Conservation (phyloP, 1,284 basidiomycete genomes). For the Leccinum pachyderme region DNA sequence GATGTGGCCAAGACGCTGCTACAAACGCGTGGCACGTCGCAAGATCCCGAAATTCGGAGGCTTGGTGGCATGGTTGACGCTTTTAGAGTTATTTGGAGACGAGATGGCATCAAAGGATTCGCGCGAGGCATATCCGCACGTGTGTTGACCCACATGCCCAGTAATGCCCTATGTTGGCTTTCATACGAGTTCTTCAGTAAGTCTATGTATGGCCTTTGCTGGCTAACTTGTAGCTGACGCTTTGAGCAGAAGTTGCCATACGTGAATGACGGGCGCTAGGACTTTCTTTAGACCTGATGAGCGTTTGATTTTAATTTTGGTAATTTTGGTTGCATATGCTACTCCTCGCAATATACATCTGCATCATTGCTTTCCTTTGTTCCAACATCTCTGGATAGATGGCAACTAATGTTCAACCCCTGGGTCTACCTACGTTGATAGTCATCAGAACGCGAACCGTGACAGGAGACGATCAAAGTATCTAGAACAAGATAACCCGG, state of each 20-base stretch:
- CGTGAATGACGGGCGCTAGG: conserved; percentile 36
- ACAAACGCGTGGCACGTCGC: conserved; percentile 88
- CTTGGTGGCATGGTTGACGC: conserved; percentile 89
- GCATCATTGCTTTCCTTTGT: conserved; percentile 15
- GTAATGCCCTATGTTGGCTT: conserved; percentile 97
- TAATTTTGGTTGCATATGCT: conserved; percentile 9
- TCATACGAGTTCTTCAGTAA: conserved; percentile 96
- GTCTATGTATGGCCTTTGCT: conserved; percentile 35
- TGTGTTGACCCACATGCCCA: conserved; percentile 95
- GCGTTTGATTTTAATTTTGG: conserved; percentile 6
- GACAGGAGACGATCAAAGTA: not conserved
- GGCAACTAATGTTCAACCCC: not conserved
- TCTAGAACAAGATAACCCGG: not conserved
- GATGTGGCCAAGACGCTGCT: conserved; percentile 99
- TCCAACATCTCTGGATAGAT: conserved; percentile 1
- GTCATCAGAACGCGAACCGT: not conserved
- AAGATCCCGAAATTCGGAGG: conserved; percentile 80
- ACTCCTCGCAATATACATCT: conserved; percentile 15
- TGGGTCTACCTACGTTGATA: not conserved
- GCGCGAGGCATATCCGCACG: conserved; percentile 87
- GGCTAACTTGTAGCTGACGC: conserved; percentile 11
- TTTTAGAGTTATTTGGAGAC: conserved; percentile 81
- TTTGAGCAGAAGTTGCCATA: conserved; percentile 62
- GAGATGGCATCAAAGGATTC: conserved; percentile 88
- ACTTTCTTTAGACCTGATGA: conserved; percentile 11